Evolutionary conservation across 75 land plant species (phyloP).

Genomic region (Cryptomeria japonica): DNA sequence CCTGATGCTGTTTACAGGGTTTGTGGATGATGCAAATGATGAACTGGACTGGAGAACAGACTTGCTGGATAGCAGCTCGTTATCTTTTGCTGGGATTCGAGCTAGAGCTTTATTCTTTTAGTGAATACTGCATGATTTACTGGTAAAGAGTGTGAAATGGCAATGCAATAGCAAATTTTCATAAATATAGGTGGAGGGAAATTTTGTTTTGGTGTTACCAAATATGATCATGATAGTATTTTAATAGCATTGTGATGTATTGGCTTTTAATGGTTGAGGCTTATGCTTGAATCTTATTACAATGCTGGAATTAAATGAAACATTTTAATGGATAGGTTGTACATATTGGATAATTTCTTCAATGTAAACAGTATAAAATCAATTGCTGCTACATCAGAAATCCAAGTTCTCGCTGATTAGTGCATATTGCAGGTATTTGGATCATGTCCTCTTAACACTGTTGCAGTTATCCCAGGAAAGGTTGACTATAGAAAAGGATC

Average conservation of each 20-base stretch:
- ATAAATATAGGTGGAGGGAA: not conserved
- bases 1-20: not conserved
- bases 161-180: not conserved
- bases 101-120: slow-evolving; percentile 80
- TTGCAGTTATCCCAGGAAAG: slow-evolving; percentile 17
- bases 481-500: not conserved
- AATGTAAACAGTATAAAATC: not conserved
- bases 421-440: slow-evolving; percentile 35
- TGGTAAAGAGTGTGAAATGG: slow-evolving; percentile 36
- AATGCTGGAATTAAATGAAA: not conserved
- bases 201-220: not conserved
- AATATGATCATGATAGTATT: not conserved
- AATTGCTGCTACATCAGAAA: not conserved
- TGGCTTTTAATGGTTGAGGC: not conserved
- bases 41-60: slow-evolving; percentile 82
- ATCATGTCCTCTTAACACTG: slow-evolving; percentile 35
- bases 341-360: too few relatives aligned
- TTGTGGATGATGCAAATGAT: slow-evolving; percentile 15
- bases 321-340: not conserved
- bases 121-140: slow-evolving; percentile 96
- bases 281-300: not conserved
- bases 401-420: not conserved
- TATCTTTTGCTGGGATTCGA: slow-evolving; percentile 87
- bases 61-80: slow-evolving; percentile 86
- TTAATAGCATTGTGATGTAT: not conserved